These are phyloP conservation scores for Sordaria brevicollis DNA, from an alignment of 495 filamentous ascomycete genomes.

Conservation along the genomic window DNA sequence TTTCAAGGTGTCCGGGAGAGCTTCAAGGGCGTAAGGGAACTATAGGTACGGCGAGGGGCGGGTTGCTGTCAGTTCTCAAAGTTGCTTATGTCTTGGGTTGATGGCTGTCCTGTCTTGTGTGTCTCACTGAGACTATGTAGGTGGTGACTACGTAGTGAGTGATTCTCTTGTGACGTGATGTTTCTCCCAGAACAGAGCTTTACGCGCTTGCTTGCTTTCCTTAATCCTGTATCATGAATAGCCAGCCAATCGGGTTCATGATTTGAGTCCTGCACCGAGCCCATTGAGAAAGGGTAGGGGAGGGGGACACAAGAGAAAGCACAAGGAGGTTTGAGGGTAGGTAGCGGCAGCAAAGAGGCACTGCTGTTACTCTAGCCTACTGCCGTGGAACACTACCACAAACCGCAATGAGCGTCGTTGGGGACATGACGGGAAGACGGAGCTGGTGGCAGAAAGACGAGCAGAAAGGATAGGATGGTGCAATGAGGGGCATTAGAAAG, in stretches of 20 bases:
- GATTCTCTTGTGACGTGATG: background rate
- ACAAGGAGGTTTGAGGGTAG: background rate
- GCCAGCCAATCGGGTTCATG: background rate
- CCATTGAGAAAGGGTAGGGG: background rate
- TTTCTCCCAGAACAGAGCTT: background rate
- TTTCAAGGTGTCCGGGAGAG: slow-evolving; percentile 45
- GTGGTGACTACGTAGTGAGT: background rate
- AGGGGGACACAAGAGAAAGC: background rate
- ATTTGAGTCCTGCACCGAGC: background rate
- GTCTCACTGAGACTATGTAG: too few relatives aligned
- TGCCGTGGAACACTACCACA: background rate
- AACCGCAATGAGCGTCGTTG: too few relatives aligned
- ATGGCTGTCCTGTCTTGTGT: background rate
- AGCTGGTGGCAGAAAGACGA: background rate
- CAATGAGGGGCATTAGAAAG: background rate
- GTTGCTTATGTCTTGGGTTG: too few relatives aligned
- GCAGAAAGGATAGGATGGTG: background rate
- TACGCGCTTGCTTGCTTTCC: background rate
- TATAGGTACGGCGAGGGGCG: slow-evolving; percentile 14
- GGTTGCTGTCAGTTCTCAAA: background rate
- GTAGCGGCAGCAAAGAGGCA: background rate
- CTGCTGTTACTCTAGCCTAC: background rate
- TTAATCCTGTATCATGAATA: background rate
- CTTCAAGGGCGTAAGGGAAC: slow-evolving; percentile 61
- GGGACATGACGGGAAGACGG: too few relatives aligned